Percentiles rank a stretch among this genome's conserved stretches.
Conservation (phyloP, 495 filamentous ascomycete species). For the Thozetella sp. region DNA sequence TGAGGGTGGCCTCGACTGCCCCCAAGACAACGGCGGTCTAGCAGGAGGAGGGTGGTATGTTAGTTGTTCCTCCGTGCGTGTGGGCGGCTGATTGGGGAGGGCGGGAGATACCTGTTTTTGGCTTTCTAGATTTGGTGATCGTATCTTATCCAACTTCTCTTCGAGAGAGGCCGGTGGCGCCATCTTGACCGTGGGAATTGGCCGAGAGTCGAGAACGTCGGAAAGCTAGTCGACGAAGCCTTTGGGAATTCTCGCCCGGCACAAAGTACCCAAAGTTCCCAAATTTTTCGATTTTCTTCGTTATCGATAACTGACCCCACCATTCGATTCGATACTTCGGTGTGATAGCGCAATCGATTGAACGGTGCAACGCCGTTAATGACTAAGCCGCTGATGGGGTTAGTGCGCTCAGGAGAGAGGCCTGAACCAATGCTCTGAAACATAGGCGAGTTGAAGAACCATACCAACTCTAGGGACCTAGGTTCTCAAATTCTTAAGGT, state of each 20-base stretch:
- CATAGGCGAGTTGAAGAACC: too few relatives aligned
- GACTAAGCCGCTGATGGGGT: too few relatives aligned
- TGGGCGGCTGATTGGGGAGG: not conserved
- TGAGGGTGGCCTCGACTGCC: slow-evolving; percentile 89
- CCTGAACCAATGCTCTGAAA: too few relatives aligned
- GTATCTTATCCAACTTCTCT: slow-evolving; percentile 94
- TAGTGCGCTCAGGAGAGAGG: too few relatives aligned
- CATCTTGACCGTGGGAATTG: slow-evolving; percentile 33
- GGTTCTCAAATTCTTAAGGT: too few relatives aligned
- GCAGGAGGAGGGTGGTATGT: slow-evolving; percentile 9
- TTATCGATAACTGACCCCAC: not conserved
- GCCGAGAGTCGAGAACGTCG: slow-evolving; percentile 11
- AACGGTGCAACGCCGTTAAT: too few relatives aligned
- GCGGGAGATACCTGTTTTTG: slow-evolving; percentile 72
- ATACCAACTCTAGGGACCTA: too few relatives aligned
- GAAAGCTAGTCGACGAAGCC: slow-evolving; percentile 5
- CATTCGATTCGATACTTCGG: not conserved
- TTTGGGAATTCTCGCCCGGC: not conserved
- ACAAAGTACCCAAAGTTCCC: not conserved
- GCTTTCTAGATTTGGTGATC: slow-evolving; percentile 93
- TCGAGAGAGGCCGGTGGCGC: slow-evolving; percentile 64
- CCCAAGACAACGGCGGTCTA: slow-evolving; percentile 87
- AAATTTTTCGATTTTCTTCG: not conserved
- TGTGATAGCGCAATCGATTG: not conserved
- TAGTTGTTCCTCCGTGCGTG: slow-evolving; percentile 8